Evolutionary conservation across 2,329 filamentous ascomycete genomes (phyloP).

Genomic region (Colletotrichum neosansevieriae): DNA sequence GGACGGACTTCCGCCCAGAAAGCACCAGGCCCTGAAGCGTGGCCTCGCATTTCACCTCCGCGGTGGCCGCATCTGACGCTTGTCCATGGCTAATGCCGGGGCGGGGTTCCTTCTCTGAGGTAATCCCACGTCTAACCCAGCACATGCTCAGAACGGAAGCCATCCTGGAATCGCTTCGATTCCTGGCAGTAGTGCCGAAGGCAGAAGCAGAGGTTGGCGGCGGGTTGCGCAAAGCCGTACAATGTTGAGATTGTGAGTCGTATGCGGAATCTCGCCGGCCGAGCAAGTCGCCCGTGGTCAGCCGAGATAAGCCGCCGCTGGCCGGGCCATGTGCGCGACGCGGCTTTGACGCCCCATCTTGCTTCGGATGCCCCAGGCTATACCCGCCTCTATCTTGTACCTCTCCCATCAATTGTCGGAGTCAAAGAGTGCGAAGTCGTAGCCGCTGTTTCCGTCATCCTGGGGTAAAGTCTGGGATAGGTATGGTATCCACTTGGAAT

Average conservation of each 20-base stretch:
- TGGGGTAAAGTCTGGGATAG: constrained; percentile 10
- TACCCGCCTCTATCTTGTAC: constrained; percentile 21
- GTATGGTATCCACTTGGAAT: constrained; percentile 11
- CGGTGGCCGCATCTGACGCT: constrained; percentile 18
- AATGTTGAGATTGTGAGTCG: constrained; percentile 27
- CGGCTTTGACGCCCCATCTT: constrained; percentile 34
- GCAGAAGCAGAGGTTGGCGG: constrained; percentile 40
- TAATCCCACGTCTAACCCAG: background rate
- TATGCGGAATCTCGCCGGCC: constrained; percentile 43
- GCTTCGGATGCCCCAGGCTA: constrained; percentile 37
- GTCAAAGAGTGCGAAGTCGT: background rate
- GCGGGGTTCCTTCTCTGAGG: constrained; percentile 19
- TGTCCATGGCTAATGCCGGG: constrained; percentile 20
- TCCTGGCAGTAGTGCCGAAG: constrained; percentile 25
- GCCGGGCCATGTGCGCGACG: constrained; percentile 46
- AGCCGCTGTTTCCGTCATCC: constrained; percentile 34
- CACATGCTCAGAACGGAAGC: constrained; percentile 3
- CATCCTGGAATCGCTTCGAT: constrained; percentile 25
- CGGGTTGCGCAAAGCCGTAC: constrained; percentile 34
- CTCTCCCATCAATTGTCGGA: background rate
- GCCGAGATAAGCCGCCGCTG: constrained; percentile 56
- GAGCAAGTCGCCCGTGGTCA: constrained; percentile 41
- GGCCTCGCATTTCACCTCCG: constrained; percentile 9
- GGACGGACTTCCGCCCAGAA: constrained; percentile 27
- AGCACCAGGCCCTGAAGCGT: constrained; percentile 4